Base-by-base conservation (phyloP, 2,329 filamentous ascomycete species). In the Colletotrichum tropicicola region DNA sequence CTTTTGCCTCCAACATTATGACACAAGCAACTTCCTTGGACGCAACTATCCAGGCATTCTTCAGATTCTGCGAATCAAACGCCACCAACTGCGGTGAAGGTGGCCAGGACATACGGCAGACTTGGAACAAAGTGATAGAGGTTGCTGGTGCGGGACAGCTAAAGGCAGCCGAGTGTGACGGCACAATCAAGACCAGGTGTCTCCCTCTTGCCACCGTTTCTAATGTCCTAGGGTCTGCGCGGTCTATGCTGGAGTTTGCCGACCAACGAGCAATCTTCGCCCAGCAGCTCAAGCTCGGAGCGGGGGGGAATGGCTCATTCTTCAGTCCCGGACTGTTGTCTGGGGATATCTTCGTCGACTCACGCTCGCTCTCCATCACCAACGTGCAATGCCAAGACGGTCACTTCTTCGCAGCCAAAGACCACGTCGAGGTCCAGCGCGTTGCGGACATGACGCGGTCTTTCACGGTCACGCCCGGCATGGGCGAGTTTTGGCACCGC, bases 1-100 rank as follows among this genome's bases (percentile, higher is more conserved):
- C 61, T 2, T 65, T 48, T 6, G 61, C 61, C 1, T 54, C 56
- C 0, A 65, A 65, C 27, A 65, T 65, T 21, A 49, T 65, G 56
- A 65, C 61, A 13, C 61, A 65, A 43, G 61, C 61, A 6, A 65
- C 61, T 13, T 65, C 61, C 4, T 3, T 65, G 21, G 61, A 65
- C 12, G 56, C 61, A 6, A 65, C 61, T n/a, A 65, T 65, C 2
- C 61, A 65, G 6, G 61, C 25, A 4, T 65, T 65, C 21, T 65
- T 65, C 17, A 23, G 56, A 4, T 65, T 65, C 10, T 65, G 56
- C 30, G 61, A 65, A 27, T 32, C 61, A 30, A 48, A 60, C 23
- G 30, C 19, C 4, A 23, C 43, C 0, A 60, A 55, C n/a, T 65
- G 61, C 6, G 61, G 61, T 3, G 48, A 65, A 1, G 56, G 49